Conservation (phyloP, 495 filamentous ascomycete genomes). For the Neurospora sp. region DNA sequence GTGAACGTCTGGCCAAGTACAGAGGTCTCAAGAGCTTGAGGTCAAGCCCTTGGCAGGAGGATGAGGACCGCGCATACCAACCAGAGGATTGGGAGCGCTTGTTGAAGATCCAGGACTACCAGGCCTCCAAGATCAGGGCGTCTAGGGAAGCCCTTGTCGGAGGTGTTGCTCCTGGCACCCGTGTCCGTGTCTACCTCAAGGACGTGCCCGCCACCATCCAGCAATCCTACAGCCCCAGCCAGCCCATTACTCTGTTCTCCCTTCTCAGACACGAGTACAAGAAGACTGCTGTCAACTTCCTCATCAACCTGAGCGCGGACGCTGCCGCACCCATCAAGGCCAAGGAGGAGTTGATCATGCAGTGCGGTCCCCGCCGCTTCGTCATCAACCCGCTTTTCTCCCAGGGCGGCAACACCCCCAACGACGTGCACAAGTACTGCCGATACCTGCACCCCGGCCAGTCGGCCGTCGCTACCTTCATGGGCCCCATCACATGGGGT, state of each 20-base stretch:
- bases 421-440: conserved; percentile 94
- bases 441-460: conserved; percentile 86
- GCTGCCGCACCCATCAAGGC: conserved; percentile 65
- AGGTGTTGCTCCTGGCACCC: conserved; percentile 71
- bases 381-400: conserved; percentile 87
- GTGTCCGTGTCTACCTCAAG: conserved; percentile 70
- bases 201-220: conserved; percentile 55
- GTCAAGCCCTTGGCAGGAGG: conserved; percentile 76
- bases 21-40: conserved; percentile 83
- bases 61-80: conserved; percentile 73
- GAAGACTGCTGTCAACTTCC: conserved; percentile 74
- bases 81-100: conserved; percentile 84
- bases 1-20: conserved; percentile 77
- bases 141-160: conserved; percentile 74
- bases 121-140: conserved; percentile 61
- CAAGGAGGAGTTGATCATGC: conserved; percentile 82
- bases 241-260: conserved; percentile 65
- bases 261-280: conserved; percentile 93
- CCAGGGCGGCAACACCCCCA: conserved; percentile 69
- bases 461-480: conserved; percentile 83
- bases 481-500: conserved; percentile 87
- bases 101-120: conserved; percentile 75
- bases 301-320: conserved; percentile 68
- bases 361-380: conserved; percentile 78
- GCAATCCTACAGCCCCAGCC: conserved; percentile 39